Conservation (phyloP, 306 rosid genomes). For the Ochetophila trinervis region DNA sequence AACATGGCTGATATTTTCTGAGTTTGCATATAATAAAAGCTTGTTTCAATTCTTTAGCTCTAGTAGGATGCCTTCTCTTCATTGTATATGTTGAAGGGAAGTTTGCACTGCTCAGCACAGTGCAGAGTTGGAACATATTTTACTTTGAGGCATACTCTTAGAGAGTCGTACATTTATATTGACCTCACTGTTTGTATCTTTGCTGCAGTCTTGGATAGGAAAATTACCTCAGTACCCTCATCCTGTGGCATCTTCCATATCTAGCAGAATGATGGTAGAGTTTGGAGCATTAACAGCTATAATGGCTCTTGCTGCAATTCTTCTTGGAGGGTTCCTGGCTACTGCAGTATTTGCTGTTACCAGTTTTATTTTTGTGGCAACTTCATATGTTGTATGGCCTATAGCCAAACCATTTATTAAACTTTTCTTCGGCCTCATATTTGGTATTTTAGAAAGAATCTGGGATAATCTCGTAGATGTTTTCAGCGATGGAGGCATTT, state of each 20-base stretch:
- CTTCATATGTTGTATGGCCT: slow-evolving; percentile 74
- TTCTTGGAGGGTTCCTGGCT: slow-evolving; percentile 82
- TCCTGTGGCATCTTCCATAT: slow-evolving; percentile 86
- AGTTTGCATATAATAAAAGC: neutral
- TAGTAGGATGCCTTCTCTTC: neutral
- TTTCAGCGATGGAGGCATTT: slow-evolving; percentile 59
- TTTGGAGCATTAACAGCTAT: slow-evolving; percentile 57
- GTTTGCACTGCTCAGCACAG: slow-evolving; percentile 1
- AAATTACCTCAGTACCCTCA: slow-evolving; percentile 71
- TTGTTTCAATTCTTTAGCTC: neutral
- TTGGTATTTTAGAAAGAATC: slow-evolving; percentile 66
- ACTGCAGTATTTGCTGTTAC: slow-evolving; percentile 81
- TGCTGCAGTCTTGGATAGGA: slow-evolving; percentile 78
- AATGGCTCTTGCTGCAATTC: slow-evolving; percentile 62
- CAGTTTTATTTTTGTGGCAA: slow-evolving; percentile 55
- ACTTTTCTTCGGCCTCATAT: slow-evolving; percentile 46
- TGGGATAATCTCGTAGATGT: slow-evolving; percentile 66
- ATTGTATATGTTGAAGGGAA: neutral
- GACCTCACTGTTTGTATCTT: slow-evolving; percentile 24
- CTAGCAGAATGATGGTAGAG: slow-evolving; percentile 91
- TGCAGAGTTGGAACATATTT: neutral
- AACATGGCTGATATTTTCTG: too few species aligned
- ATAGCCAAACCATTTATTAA: slow-evolving; percentile 67
- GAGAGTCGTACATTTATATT: slow-evolving; percentile 1
- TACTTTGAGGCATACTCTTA: neutral